A percentile compares a stretch with the other conserved stretches of the same genome.
phyloP scores from a whole-genome alignment of 495 filamentous ascomycete genomes.

The Penicillium ucsense region DNA sequence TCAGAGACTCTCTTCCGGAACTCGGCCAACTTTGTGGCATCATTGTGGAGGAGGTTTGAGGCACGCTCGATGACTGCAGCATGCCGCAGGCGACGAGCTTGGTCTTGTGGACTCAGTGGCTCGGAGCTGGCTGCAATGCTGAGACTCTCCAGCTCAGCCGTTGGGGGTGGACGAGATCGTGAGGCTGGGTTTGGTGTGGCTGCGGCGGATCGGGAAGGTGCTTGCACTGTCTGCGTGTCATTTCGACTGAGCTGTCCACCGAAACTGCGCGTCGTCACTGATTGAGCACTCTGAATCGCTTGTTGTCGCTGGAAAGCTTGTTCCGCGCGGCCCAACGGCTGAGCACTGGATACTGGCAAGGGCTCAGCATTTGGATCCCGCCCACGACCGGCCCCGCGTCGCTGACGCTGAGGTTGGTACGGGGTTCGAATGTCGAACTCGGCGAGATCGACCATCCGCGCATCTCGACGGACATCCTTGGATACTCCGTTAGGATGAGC shows the following conservation, averaged over 20 bases:
- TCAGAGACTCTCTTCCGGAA: slow-evolving; percentile 73
- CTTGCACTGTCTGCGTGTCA: slow-evolving; percentile 35
- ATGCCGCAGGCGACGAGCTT: slow-evolving; percentile 63
- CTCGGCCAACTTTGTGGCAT: slow-evolving; percentile 56
- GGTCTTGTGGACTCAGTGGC: slow-evolving; percentile 58
- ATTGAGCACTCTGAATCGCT: slow-evolving; percentile 80
- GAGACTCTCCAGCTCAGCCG: slow-evolving; percentile 32
- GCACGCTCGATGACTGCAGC: slow-evolving; percentile 78
- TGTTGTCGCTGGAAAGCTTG: slow-evolving; percentile 87
- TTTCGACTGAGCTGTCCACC: slow-evolving; percentile 64
- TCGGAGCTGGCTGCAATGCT: slow-evolving; percentile 20
- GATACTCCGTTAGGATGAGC: slow-evolving; percentile 65
- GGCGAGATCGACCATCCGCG: slow-evolving; percentile 76
- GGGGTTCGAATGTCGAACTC: slow-evolving; percentile 68
- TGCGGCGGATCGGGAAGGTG: slow-evolving; percentile 32
- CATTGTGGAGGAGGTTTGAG: slow-evolving; percentile 63
- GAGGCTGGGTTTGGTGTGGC: slow-evolving; percentile 26
- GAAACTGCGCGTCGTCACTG: slow-evolving; percentile 66
- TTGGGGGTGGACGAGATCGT: slow-evolving; percentile 28
- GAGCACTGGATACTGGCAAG: slow-evolving; percentile 66
- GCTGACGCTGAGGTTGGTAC: slow-evolving; percentile 53
- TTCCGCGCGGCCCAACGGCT: slow-evolving; percentile 76
- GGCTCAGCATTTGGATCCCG: slow-evolving; percentile 72
- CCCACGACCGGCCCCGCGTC: slow-evolving; percentile 53
- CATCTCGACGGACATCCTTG: slow-evolving; percentile 78